Evolutionary conservation across 2,329 filamentous ascomycete genomes (phyloP), one percentile per base, ranked within the genome.

Genomic region (Colletotrichum sp.): DNA sequence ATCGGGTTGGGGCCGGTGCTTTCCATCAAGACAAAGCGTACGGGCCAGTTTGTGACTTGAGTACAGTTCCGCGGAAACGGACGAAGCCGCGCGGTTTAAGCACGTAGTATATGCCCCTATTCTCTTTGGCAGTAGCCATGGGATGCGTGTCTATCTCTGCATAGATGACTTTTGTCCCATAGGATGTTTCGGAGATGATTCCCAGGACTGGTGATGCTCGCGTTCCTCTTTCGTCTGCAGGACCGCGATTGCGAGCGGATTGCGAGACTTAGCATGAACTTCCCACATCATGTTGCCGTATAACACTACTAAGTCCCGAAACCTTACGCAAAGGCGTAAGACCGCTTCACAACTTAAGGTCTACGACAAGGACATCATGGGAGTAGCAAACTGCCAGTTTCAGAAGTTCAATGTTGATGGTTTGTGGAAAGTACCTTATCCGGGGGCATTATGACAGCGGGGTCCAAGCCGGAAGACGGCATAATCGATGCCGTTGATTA

Each of bases 241-340:
- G 6, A 24, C 44, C n/a, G n/a, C 44, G 44, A 52, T 13, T 8
- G 44, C 44, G 10, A 52, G 44, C 6, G 6, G n/a, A 52, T 21
- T 13, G 44, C n/a, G n/a, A 52, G 10, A 3, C 5, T 2, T 3
- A 24, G 44, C 44, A 21, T 52, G 44, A 52, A 52, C 44, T 52
- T 52, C 44, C 10, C 6, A 13, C n/a, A 52, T 0, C 0, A 13
- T 13, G n/a, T 13, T 21, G 16, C 4, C n/a, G n/a, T 21, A 13
- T 5, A 8, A 52, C 44, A 52, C 3, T 13, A 52, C 9, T 8
- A 24, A 13, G 44, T 52, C 44, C 6, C 44, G 9, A 21, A 24
- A 21, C n/a, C 4, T 52, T 13, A 52, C 0, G 44, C n/a, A 21
- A 21, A 21, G 12, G 12, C 44, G 6, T 7, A 52, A 52, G 2